Base-by-base conservation (phyloP, 2,329 filamentous ascomycete genomes). In the Phyllosticta citriasiana region DNA sequence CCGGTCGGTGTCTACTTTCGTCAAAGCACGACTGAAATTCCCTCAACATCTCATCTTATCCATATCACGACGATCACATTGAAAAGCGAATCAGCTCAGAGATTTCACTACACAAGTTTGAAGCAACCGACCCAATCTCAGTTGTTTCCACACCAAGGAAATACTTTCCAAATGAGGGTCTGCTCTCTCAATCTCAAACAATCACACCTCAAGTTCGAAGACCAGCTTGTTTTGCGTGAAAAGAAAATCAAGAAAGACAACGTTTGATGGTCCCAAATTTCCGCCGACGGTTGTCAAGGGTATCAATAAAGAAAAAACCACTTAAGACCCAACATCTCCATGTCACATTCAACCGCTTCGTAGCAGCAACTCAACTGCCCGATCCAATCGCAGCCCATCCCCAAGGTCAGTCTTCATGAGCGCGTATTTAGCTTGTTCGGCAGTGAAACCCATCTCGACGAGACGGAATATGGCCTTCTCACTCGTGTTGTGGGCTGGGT, bases 331-430 rank as follows among this genome's bases (percentile, higher is more conserved):
- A 7, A 47, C 12, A 16, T 47, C n/a, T 16, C 16, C 40, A 4
- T 5, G 4, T 4, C 40, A 47, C 6, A 7, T n/a, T 47, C 40
- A 47, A 47, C 14, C 16, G n/a, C 51, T 22, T 4, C 55, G 54
- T 19, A 82, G 67, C 64, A 87, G 71, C 61, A 84, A 67, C 62
- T 83, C 79, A 24, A 86, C 78, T 0, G 84, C 84, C 4, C 79
- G 77, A 65, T 84, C 78, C 9, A 82, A 76, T 61, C 84, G 75
- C 64, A 86, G 72, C 0, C 82, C 82, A 64, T 84, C 81, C 0
- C 83, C 84, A 14, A 78, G 78, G 68, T 86, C 84, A 4, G 83
- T 86, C 65, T 80, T 77, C 51, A 79, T 78, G 19, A 87, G 71
- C 19, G 84, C 84, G 66, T 80, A 78, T 62, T 80, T 79, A 7